phyloP scores from a whole-genome alignment of 768 basidiomycete species.

The Boletus pseudopeckii region DNA sequence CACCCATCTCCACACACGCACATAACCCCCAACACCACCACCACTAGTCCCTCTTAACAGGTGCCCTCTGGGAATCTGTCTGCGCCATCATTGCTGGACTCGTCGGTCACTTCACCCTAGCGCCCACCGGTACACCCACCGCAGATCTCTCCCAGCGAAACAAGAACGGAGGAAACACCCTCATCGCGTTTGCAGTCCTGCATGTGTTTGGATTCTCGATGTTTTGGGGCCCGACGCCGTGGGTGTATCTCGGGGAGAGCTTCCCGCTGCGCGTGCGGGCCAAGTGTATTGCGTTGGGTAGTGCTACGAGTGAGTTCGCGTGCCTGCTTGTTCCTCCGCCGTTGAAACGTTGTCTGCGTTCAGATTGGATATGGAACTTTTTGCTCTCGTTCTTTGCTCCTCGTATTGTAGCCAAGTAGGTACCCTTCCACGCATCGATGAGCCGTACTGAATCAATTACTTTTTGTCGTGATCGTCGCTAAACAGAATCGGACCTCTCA shows the following conservation, averaged over 20 bases:
- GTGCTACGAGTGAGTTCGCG: too few relatives aligned
- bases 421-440: too few relatives aligned
- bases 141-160: constrained; percentile 50
- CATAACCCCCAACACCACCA: not conserved
- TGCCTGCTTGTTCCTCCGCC: too few relatives aligned
- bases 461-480: not conserved
- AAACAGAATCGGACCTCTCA: constrained; percentile 63
- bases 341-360: too few relatives aligned
- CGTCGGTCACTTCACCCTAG: constrained; percentile 65
- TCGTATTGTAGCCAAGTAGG: constrained; percentile 54
- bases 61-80: constrained; percentile 57
- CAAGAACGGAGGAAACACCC: constrained; percentile 43
- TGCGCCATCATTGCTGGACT: too few relatives aligned
- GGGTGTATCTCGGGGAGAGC: constrained; percentile 81
- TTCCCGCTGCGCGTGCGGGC: too few relatives aligned
- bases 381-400: constrained; percentile 70
- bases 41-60: constrained; percentile 23
- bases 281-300: too few relatives aligned
- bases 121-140: too few relatives aligned
- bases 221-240: constrained; percentile 76
- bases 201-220: constrained; percentile 69
- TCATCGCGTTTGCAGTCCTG: constrained; percentile 73
- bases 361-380: constrained; percentile 73
- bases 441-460: too few relatives aligned
- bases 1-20: constrained; percentile 20